Evolutionary conservation across 2,329 filamentous ascomycete species (phyloP), one percentile per base, ranked within the genome.

Genomic region (Trichophyton benhamiae): DNA sequence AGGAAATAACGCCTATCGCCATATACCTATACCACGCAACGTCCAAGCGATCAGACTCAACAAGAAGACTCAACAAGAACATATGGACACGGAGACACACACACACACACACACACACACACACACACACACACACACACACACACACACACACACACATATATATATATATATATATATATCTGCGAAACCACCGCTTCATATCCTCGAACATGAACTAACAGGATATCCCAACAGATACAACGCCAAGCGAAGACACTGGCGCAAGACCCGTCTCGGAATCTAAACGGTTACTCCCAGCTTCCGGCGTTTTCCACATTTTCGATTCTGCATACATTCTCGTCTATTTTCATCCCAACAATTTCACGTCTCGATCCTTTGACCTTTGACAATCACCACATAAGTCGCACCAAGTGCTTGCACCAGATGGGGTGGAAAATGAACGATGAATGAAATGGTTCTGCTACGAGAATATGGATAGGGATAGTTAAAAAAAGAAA

Each of bases 181-280:
- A 38, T 38, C 17, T 17, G 17, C 6, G 8, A 25, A 48, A 48
- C 20, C 17, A 48, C 44, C 20, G 22, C 44, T 9, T 25, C 7
- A 49, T 30, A 7, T 57, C 44, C 9, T 57, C 60, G 58, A 62
- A 57, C 15, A 48, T 9, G 8, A 52, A 27, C 17, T 22, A 52
- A 22, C 17, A 9, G 1, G 22, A 17, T 20, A n/a, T 8, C 33
- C 5, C n/a, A 57, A 72, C 77, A 99, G 94, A 83, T 99, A 99
- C 87, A 99, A 99, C 84, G 91, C 94, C 75, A 99, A 99, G 89
- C 85, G 94, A 81, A 89, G 94, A 82, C 94, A 99, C 80, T 99
- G 94, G 94, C 90, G 94, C 84, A 99, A 99, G 92, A 97, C 94
- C 78, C 88, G 91, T 78, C 90, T 99, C 82, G 91, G 91, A 77